Conservation (phyloP, 31 red algal genomes). For the Pterothamnion heteromorphum region DNA sequence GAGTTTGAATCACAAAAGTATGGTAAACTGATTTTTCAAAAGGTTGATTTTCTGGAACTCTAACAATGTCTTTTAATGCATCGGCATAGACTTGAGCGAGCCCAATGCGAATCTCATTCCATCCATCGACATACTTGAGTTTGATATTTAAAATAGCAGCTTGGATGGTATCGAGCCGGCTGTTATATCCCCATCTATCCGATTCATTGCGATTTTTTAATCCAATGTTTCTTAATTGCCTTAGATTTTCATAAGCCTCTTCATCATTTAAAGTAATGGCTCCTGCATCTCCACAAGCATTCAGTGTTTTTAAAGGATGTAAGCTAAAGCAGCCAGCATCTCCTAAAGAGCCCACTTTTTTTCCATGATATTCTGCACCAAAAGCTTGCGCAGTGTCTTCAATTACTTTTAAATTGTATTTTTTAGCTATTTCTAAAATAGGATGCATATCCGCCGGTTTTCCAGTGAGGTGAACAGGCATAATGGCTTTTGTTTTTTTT, state of each 20-base stretch:
- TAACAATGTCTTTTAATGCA: background rate
- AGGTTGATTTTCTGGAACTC: conserved; percentile 49
- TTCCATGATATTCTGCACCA: conserved; percentile 10
- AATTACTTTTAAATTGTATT: conserved; percentile 23
- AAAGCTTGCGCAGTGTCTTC: conserved; percentile 39
- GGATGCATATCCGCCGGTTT: conserved; percentile 40
- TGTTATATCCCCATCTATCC: conserved; percentile 2
- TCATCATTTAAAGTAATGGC: conserved; percentile 24
- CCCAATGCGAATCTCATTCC: background rate
- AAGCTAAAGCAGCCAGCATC: conserved; percentile 36
- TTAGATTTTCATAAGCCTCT: background rate
- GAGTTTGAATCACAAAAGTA: conserved; percentile 60
- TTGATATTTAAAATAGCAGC: conserved; percentile 31
- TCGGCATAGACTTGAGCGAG: background rate
- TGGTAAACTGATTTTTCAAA: conserved; percentile 49
- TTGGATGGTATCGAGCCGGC: conserved; percentile 31
- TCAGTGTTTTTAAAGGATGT: conserved; percentile 26
- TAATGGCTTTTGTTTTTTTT: conserved; percentile 42
- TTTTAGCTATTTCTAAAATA: conserved; percentile 22
- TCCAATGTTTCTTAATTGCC: conserved; percentile 27
- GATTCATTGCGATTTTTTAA: background rate
- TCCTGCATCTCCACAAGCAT: conserved; percentile 38
- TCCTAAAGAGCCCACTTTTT: conserved; percentile 2
- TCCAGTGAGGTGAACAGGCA: conserved; percentile 33
- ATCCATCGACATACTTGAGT: conserved; percentile 22